These are phyloP conservation scores for Diutina rugosa DNA, from an alignment of 1,139 yeast genomes.

Conservation along the genomic window DNA sequence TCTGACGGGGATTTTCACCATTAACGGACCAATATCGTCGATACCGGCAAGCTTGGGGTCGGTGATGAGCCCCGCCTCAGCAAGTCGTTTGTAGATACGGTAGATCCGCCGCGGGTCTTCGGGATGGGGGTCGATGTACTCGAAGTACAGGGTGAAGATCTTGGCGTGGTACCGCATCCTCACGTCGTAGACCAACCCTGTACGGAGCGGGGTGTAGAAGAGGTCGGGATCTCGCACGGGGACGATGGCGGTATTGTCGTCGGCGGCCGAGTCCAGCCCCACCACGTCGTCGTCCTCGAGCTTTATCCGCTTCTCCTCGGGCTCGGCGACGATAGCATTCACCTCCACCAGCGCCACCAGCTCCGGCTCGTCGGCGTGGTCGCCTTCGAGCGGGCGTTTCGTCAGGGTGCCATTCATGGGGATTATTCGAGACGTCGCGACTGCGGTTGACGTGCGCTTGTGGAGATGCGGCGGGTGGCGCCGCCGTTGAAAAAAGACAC, in stretches of 20 bases:
- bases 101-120: conserved; percentile 97
- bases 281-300: not conserved
- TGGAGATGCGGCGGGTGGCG: not conserved
- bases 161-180: conserved; percentile 96
- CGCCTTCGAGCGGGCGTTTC: not conserved
- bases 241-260: conserved; percentile 15
- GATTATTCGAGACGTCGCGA: not conserved
- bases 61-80: conserved; percentile 81
- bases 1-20: conserved; percentile 82
- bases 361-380: not conserved
- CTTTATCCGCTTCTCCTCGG: not conserved
- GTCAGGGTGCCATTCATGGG: not conserved
- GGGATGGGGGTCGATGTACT: conserved; percentile 96
- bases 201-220: conserved; percentile 61
- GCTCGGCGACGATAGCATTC: not conserved
- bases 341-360: not conserved
- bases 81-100: conserved; percentile 82
- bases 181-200: conserved; percentile 93
- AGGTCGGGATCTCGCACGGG: conserved; percentile 44
- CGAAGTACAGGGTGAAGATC: conserved; percentile 81
- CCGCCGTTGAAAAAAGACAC: not conserved
- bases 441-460: not conserved
- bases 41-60: conserved; percentile 75
- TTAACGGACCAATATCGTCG: conserved; percentile 74
- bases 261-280: not conserved